Evolutionary conservation across 176 grass and related monocot species (phyloP).

Genomic region (Oryza meridionalis): DNA sequence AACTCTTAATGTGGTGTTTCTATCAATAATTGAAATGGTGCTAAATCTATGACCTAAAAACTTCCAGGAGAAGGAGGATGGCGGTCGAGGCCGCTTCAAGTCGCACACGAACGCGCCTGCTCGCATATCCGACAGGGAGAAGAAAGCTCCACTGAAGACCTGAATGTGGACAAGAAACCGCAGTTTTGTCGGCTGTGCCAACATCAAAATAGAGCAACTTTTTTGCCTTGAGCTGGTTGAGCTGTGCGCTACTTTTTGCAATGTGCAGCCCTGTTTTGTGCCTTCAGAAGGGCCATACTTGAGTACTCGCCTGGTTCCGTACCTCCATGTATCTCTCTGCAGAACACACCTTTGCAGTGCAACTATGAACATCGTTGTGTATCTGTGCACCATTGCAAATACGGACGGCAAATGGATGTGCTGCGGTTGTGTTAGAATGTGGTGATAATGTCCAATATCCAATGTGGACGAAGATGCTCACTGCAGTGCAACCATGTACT

Average conservation of each 20-base stretch:
- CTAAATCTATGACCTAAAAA: slow-evolving; percentile 33
- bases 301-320: neutral
- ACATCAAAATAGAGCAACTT: neutral
- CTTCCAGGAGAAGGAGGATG: slow-evolving; percentile 80
- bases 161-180: slow-evolving; percentile 30
- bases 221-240: slow-evolving; percentile 22
- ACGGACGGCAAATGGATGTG: neutral
- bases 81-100: slow-evolving; percentile 86
- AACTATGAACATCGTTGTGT: neutral
- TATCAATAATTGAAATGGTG: slow-evolving; percentile 23
- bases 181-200: neutral
- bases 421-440: neutral
- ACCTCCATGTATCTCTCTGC: neutral
- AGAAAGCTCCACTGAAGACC: slow-evolving; percentile 92
- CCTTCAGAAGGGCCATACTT: slow-evolving; percentile 16
- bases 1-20: neutral
- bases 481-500: too few relatives aligned
- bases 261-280: slow-evolving; percentile 37
- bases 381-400: neutral
- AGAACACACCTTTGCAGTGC: neutral
- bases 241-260: slow-evolving; percentile 29
- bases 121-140: slow-evolving; percentile 87
- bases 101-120: slow-evolving; percentile 77
- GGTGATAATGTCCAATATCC: neutral
- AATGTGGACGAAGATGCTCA: neutral